Conservation (phyloP, 129 eudicot species). For the Artemisia argyi region DNA sequence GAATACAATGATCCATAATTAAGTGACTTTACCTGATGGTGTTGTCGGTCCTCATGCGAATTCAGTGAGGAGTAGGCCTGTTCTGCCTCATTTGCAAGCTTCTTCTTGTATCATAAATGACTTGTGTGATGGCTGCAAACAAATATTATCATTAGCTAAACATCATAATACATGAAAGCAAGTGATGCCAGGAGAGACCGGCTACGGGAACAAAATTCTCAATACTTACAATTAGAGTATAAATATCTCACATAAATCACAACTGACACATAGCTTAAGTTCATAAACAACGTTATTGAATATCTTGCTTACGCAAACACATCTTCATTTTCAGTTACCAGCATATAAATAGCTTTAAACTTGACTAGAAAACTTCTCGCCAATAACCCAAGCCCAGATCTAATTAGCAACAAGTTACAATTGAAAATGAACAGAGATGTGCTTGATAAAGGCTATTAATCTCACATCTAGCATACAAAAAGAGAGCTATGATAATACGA, state of each 20-base stretch:
- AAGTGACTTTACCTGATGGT: conserved; percentile 58
- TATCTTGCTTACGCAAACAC: not conserved
- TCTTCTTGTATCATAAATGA: conserved; percentile 82
- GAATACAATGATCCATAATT: not conserved
- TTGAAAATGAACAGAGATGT: not conserved
- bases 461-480: not conserved
- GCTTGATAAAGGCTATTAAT: not conserved
- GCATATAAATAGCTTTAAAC: not conserved
- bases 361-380: not conserved
- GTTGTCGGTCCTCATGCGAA: conserved; percentile 87
- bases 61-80: conserved; percentile 91
- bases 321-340: not conserved
- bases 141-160: not conserved
- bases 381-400: not conserved
- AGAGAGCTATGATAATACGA: not conserved
- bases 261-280: too few species aligned
- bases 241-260: too few species aligned
- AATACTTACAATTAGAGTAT: not conserved
- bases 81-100: conserved; percentile 93
- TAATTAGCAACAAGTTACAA: conserved; percentile 2
- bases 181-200: not conserved
- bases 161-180: not conserved
- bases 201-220: not conserved
- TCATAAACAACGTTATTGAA: not conserved
- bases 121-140: conserved; percentile 85